Percentiles rank a stretch among this genome's conserved stretches.
These are phyloP conservation scores for Akanthomyces uredinophilus DNA, from an alignment of 2,329 filamentous ascomycete genomes.

Conservation along the genomic window DNA sequence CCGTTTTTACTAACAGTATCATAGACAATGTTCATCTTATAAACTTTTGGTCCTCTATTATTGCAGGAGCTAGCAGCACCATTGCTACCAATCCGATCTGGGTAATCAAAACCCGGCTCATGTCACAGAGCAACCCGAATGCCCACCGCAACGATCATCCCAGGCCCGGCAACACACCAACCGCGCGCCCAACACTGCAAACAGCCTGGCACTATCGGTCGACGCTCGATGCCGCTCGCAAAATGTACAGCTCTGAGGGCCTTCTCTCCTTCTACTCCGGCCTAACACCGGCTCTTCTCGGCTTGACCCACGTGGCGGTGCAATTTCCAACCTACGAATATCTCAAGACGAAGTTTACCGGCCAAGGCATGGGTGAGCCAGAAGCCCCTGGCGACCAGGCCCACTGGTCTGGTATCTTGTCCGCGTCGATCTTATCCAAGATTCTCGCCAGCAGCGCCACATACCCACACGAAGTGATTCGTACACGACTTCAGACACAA, in stretches of 20 bases:
- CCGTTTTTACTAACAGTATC: conserved; percentile 16
- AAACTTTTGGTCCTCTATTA: conserved; percentile 83
- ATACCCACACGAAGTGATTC: conserved; percentile 94
- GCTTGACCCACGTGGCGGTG: conserved; percentile 90
- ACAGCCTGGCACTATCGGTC: conserved; percentile 88
- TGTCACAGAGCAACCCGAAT: conserved; percentile 72
- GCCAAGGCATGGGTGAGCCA: conserved; percentile 75
- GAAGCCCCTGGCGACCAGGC: conserved; percentile 37
- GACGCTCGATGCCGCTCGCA: conserved; percentile 84
- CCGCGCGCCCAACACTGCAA: conserved; percentile 49
- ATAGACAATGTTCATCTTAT: conserved; percentile 70
- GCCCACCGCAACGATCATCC: conserved; percentile 43
- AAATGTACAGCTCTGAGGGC: conserved; percentile 93
- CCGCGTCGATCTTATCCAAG: conserved; percentile 89
- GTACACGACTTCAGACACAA: conserved; percentile 90
- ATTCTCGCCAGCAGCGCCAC: conserved; percentile 90
- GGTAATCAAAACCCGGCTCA: conserved; percentile 97
- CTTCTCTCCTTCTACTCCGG: conserved; percentile 91
- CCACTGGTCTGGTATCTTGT: conserved; percentile 79
- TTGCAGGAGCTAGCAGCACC: conserved; percentile 88
- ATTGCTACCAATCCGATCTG: conserved; percentile 96
- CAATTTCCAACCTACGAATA: conserved; percentile 96
- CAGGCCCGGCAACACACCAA: conserved; percentile 48
- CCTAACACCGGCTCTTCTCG: conserved; percentile 83
- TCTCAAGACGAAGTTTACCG: conserved; percentile 85